phyloP scores from a whole-genome alignment of 192 early-diverging fungal species.

The Cladochytrium replicatum region DNA sequence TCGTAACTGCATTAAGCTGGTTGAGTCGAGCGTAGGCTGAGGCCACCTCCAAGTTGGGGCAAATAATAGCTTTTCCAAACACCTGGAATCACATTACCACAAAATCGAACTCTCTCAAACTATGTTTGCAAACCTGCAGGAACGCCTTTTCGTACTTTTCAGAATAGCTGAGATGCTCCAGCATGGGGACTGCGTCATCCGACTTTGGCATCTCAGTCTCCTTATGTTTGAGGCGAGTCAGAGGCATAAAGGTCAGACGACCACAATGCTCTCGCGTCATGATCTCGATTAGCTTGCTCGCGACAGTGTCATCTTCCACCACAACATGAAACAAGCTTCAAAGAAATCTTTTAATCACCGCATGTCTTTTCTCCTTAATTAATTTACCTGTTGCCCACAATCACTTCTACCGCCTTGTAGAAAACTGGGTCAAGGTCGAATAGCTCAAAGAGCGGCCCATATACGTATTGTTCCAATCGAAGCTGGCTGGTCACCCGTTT shows the following conservation, averaged over 20 bases:
- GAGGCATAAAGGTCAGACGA: conserved; percentile 90
- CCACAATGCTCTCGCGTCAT: conserved; percentile 55
- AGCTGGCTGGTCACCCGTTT: conserved; percentile 55
- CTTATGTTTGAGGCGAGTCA: conserved; percentile 70
- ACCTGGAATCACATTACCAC: conserved; percentile 25
- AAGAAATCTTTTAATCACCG: conserved; percentile 5
- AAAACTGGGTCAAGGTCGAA: conserved; percentile 80
- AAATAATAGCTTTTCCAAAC: conserved; percentile 86
- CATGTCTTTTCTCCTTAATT: too few species aligned
- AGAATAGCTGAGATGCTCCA: conserved; percentile 67
- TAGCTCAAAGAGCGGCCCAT: conserved; percentile 86
- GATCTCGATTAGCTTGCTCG: conserved; percentile 55
- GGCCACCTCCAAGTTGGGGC: conserved; percentile 71
- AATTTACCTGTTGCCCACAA: conserved; percentile 62
- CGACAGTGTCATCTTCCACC: conserved; percentile 88
- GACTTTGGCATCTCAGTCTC: conserved; percentile 24
- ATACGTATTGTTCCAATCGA: conserved; percentile 51
- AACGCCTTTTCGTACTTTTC: conserved; percentile 62
- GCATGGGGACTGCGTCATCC: conserved; percentile 73
- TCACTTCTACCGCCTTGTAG: conserved; percentile 78
- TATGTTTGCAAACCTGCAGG: conserved; percentile 48
- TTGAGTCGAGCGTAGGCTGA: conserved; percentile 65
- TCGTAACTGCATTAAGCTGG: conserved; percentile 73
- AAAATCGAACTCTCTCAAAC: not conserved
- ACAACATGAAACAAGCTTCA: conserved; percentile 94